Conservation (phyloP, 805 yeast species). For the Teunomyces stri region DNA sequence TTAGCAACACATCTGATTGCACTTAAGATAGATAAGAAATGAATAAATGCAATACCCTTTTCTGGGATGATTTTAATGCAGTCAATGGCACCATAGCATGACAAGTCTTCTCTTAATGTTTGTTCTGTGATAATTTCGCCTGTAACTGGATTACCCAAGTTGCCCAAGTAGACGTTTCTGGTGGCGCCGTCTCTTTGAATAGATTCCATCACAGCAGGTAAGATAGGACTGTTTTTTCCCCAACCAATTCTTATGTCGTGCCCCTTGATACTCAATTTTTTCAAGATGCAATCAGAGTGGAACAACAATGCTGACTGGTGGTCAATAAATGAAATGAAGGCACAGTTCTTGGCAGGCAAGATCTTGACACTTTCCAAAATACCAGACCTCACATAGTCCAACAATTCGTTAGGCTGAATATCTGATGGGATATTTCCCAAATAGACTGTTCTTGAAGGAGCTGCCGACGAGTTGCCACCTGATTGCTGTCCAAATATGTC, state of each 20-base stretch:
- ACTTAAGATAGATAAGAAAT: slow-evolving; percentile 77
- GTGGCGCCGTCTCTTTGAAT: slow-evolving; percentile 88
- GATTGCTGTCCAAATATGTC: slow-evolving; percentile 8
- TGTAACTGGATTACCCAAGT: slow-evolving; percentile 57
- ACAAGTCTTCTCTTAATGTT: slow-evolving; percentile 63
- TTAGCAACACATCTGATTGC: slow-evolving; percentile 86
- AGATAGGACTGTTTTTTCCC: slow-evolving; percentile 80
- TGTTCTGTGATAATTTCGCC: slow-evolving; percentile 54
- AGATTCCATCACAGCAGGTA: slow-evolving; percentile 70
- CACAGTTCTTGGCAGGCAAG: slow-evolving; percentile 83
- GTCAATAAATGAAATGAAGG: slow-evolving; percentile 85
- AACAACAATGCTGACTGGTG: slow-evolving; percentile 85
- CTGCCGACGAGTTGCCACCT: slow-evolving; percentile 22
- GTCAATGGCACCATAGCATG: slow-evolving; percentile 79
- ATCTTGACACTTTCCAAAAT: slow-evolving; percentile 76
- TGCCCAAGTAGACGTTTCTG: slow-evolving; percentile 88
- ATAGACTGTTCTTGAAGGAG: slow-evolving; percentile 84
- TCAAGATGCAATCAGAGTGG: slow-evolving; percentile 89
- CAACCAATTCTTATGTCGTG: slow-evolving; percentile 87
- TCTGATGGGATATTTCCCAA: slow-evolving; percentile 86
- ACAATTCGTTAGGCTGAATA: slow-evolving; percentile 72
- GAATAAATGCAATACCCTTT: slow-evolving; percentile 87
- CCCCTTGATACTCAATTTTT: slow-evolving; percentile 74
- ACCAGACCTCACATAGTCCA: slow-evolving; percentile 91
- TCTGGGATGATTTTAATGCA: slow-evolving; percentile 75